Base-by-base conservation (phyloP, 1,139 yeast genomes). In the Hyphopichia buzzinii region DNA sequence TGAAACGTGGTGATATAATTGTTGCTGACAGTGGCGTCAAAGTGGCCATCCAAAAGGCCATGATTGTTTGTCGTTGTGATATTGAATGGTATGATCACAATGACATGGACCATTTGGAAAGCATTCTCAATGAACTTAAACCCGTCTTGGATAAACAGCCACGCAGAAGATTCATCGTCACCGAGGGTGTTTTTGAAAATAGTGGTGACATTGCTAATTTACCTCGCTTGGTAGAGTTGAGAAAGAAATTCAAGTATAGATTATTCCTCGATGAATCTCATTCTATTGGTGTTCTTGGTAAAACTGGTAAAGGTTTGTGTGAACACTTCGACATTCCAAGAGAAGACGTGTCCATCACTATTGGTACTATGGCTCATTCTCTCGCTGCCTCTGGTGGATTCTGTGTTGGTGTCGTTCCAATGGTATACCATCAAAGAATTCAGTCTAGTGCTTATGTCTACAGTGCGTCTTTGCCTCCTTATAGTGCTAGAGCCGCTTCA, bases 371-470 rank as follows among this genome's bases (percentile, higher is more conserved):
- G 72, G 95, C 96, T 10, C 74, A 74, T 30, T 73, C 95, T 0
- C 74, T 90, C 48, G 94, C 90, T n/a, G 74, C 95, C 8, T 82
- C 94, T 30, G 99, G 99, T 44, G 98, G 96, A 1, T 92, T 88
- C 61, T 92, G 96, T 56, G 87, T 87, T 17, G 98, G 97, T 41
- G 84, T 79, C 29, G 64, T 67, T 28, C 83, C 84, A 40, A 87
- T 92, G 90, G 80, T 90, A 30, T 85, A 83, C 49, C 96, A 92
- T 62, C 98, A 94, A 71, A 81, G 95, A 55, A 84, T 90, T 52
- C 86, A 89, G 23, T 86, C 96, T 8, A 72, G 76, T 48, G 96
- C 96, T 3, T 92, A 88, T 55, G 94, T 94, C 41, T 92, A 88
- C 56, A 84, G 95, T 55, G 99, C 99, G 8, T 79, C 97, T 3